Conservation (phyloP, 345 rosid genomes). For the Schrenkiella parvula region DNA sequence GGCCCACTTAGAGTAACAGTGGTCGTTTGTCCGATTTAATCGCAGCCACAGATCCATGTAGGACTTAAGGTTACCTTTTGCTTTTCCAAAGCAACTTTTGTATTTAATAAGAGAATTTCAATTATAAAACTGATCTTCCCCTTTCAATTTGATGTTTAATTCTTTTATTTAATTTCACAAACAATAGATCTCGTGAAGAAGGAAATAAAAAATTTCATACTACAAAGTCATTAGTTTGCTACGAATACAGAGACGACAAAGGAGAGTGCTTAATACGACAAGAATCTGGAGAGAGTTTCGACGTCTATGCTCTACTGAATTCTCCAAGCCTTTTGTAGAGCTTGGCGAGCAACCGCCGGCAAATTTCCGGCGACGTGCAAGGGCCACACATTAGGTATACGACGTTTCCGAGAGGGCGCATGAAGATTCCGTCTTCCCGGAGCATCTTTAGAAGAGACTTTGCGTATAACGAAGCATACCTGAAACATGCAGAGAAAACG, state of each 20-base stretch:
- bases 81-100: neutral
- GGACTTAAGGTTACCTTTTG: neutral
- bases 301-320: slow-evolving; percentile 23
- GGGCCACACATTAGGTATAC: slow-evolving; percentile 91
- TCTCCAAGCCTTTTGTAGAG: slow-evolving; percentile 55
- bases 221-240: neutral
- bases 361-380: slow-evolving; percentile 61
- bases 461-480: slow-evolving; percentile 71
- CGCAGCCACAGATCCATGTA: slow-evolving; percentile 7
- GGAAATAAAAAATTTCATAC: neutral
- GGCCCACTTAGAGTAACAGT: neutral
- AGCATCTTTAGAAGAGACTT: slow-evolving; percentile 64
- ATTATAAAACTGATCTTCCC: neutral
- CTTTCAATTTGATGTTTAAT: neutral
- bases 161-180: neutral
- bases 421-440: slow-evolving; percentile 68
- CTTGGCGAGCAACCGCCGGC: slow-evolving; percentile 54
- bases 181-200: neutral
- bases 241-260: neutral
- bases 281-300: neutral
- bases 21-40: neutral
- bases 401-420: slow-evolving; percentile 84
- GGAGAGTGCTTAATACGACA: neutral
- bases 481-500: slow-evolving; percentile 11
- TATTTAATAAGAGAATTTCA: too few species aligned